Evolutionary conservation across 2,329 filamentous ascomycete genomes (phyloP), one percentile per base, ranked within the genome.

Genomic region (Penicillium sp.): DNA sequence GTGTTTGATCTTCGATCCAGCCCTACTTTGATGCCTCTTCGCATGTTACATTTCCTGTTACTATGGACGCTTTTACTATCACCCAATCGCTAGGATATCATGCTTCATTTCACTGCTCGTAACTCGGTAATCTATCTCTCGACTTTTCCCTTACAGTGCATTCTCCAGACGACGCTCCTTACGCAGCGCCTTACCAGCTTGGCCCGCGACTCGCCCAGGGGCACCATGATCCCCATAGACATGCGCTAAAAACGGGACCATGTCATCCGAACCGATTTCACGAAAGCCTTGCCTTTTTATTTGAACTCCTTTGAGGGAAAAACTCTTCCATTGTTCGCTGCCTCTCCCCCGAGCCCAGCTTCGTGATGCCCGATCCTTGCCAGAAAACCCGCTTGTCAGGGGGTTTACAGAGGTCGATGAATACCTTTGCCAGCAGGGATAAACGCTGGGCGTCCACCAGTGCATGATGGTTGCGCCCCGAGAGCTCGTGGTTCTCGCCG

Each of bases 201-300:
- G 63, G 72, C 68, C 21, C 85, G 73, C 15, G 79, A 83, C 65
- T 82, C 81, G 41, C 85, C 80, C 3, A 87, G 72, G 13, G 82
- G 81, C 34, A 87, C 72, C 65, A 86, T 76, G 59, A 84, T 78
- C 24, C 84, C 84, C 74, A 8, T 29, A 29, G 28, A 29, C 1
- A 29, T 9, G 31, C 31, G 10, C 31, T 15, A 33, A 33, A 13
- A 33, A 33, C 31, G 9, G 15, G 31, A 33, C 9, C 2, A 33
- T 33, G 12, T 33, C 31, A 33, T 33, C 12, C 31, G 3, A 13
- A 10, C 9, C 31, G 3, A 33, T 21, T 16, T 41, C 38, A 18
- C 38, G 7, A 4, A 41, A 41, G 16, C n/a, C 38, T 18, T 16
- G 38, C 21, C 16, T 23, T 18, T 41, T 41, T 41, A 2, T 5